Evolutionary conservation across 306 rosid species (phyloP).

Genomic region (Medicago truncatula): DNA sequence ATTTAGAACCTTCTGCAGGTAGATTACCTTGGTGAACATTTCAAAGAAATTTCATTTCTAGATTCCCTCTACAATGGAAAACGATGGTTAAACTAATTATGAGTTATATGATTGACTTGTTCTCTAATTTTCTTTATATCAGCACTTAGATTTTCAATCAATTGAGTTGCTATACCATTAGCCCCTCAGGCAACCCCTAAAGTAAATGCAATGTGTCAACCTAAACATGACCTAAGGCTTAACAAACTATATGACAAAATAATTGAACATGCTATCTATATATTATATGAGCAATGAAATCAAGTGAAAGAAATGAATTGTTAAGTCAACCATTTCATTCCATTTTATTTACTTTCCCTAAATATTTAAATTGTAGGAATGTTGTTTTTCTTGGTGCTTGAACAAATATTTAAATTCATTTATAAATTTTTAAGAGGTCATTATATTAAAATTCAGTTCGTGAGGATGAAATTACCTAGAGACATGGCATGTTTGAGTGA

Average conservation of each 20-base stretch:
- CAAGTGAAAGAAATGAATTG: too few species aligned
- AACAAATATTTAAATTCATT: too few species aligned
- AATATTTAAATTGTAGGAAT: too few species aligned
- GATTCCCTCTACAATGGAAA: background rate
- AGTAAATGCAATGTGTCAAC: conserved; percentile 23
- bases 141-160: conserved; percentile 69
- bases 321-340: too few species aligned
- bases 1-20: background rate
- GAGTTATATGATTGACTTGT: conserved; percentile 54
- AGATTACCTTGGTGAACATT: background rate
- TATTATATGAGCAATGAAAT: too few species aligned
- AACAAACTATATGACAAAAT: too few species aligned
- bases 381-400: too few species aligned
- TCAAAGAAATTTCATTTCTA: conserved; percentile 10
- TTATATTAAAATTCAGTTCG: background rate
- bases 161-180: conserved; percentile 69
- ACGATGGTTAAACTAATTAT: background rate
- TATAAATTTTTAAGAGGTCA: too few species aligned
- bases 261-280: too few species aligned
- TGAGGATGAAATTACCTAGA: conserved; percentile 49
- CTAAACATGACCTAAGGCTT: too few species aligned
- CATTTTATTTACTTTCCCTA: too few species aligned
- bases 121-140: conserved; percentile 70
- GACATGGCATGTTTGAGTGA: conserved; percentile 65
- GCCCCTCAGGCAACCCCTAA: conserved; percentile 68